Conservation (phyloP, 2,329 filamentous ascomycete species). For the Diplocarpon mali region DNA sequence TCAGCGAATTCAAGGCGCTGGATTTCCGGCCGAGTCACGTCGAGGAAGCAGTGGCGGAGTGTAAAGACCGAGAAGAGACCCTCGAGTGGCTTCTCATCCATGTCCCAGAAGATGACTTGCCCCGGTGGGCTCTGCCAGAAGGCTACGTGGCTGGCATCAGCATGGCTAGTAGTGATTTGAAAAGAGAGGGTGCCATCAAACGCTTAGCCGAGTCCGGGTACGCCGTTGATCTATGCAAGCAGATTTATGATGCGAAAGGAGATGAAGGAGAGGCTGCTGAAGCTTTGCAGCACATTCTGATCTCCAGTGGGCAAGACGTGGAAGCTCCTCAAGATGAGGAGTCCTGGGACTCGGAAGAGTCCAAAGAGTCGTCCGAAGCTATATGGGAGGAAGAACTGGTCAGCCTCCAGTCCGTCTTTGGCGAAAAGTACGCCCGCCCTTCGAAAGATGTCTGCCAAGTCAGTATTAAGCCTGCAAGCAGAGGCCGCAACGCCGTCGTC, state of each 20-base stretch:
- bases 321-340: slow-evolving; percentile 30
- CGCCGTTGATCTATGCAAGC: slow-evolving; percentile 70
- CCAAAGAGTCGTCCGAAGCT: slow-evolving; percentile 43
- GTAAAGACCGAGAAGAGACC: slow-evolving; percentile 84
- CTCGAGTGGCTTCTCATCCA: slow-evolving; percentile 95
- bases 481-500: slow-evolving; percentile 38
- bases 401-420: slow-evolving; percentile 78
- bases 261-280: slow-evolving; percentile 72
- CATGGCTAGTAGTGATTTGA: slow-evolving; percentile 72
- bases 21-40: slow-evolving; percentile 86
- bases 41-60: slow-evolving; percentile 76
- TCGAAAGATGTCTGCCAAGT: slow-evolving; percentile 60
- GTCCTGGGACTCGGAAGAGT: slow-evolving; percentile 28
- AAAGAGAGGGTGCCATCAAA: slow-evolving; percentile 71
- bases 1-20: slow-evolving; percentile 64
- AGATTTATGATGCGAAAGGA: slow-evolving; percentile 57
- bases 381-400: slow-evolving; percentile 79
- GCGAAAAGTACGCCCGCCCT: slow-evolving; percentile 54
- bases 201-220: slow-evolving; percentile 76
- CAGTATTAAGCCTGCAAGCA: slow-evolving; percentile 45
- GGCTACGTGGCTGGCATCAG: slow-evolving; percentile 84
- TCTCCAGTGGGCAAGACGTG: slow-evolving; percentile 35
- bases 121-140: slow-evolving; percentile 82
- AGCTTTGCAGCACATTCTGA: slow-evolving; percentile 60
- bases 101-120: slow-evolving; percentile 94